Conservation (phyloP, 1,284 basidiomycete genomes). For the Leccinum brunneo-olivaceum region DNA sequence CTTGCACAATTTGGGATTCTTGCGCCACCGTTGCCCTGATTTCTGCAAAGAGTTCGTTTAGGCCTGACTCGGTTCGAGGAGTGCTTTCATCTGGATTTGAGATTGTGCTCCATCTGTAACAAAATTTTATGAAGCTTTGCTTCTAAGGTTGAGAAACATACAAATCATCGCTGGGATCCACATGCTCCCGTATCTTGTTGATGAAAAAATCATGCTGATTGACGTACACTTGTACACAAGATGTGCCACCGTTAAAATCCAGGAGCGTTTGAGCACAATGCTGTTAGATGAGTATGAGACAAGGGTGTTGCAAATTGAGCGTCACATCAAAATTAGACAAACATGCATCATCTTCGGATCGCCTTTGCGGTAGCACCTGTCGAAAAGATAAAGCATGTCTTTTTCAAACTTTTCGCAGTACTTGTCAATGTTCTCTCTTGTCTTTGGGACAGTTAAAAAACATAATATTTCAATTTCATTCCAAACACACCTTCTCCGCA, state of each 20-base stretch:
- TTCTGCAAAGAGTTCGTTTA: conserved; percentile 79
- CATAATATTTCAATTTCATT: neutral
- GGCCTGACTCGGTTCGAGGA: conserved; percentile 76
- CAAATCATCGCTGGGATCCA: conserved; percentile 56
- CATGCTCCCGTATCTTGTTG: conserved; percentile 69
- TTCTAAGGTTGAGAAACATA: conserved; percentile 31
- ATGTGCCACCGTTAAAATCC: conserved; percentile 96
- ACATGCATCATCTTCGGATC: conserved; percentile 99
- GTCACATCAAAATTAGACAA: conserved; percentile 33
- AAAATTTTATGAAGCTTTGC: conserved; percentile 3
- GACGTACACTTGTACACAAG: conserved; percentile 97
- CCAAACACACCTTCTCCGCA: conserved; percentile 61
- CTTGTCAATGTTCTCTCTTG: conserved; percentile 83
- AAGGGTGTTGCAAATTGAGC: neutral
- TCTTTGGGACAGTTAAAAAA: conserved; percentile 39
- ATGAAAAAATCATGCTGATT: conserved; percentile 99
- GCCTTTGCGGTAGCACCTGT: conserved; percentile 89
- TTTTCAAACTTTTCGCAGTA: conserved; percentile 99
- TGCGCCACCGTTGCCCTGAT: conserved; percentile 90
- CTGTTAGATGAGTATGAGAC: conserved; percentile 36
- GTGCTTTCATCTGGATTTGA: conserved; percentile 75
- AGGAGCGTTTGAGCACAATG: conserved; percentile 96
- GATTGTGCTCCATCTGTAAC: conserved; percentile 72
- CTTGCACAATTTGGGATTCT: conserved; percentile 97
- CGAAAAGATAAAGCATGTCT: conserved; percentile 95